Percentiles rank a stretch among this genome's conserved stretches.
Evolutionary conservation across 352 stramenopile genomes (phyloP).

Genomic region (Phytophthora pini): DNA sequence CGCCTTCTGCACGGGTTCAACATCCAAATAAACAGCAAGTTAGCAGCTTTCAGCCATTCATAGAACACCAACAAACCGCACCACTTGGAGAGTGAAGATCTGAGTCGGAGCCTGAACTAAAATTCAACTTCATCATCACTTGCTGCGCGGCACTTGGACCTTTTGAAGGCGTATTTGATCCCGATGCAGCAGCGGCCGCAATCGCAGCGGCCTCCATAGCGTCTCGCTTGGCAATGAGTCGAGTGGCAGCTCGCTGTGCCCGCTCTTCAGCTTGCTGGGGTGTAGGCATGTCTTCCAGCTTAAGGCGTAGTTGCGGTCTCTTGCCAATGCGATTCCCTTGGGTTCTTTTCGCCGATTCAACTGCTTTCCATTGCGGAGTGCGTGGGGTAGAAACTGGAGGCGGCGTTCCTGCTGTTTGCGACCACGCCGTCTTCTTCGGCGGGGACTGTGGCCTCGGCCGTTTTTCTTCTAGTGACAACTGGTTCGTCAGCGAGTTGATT

Average conservation of each 20-base stretch:
- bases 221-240: constrained; percentile 78
- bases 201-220: constrained; percentile 66
- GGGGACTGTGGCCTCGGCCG: constrained; percentile 13
- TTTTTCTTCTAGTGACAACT: constrained; percentile 67
- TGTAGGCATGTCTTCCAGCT: constrained; percentile 89
- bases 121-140: constrained; percentile 77
- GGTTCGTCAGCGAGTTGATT: constrained; percentile 43
- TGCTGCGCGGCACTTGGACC: constrained; percentile 68
- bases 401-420: constrained; percentile 15
- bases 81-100: constrained; percentile 71
- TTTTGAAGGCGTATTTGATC: constrained; percentile 13
- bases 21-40: constrained; percentile 9
- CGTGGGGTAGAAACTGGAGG: constrained; percentile 21
- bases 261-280: constrained; percentile 84
- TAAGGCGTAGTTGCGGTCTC: constrained; percentile 72
- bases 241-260: constrained; percentile 74
- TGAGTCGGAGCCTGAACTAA: constrained; percentile 75
- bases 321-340: constrained; percentile 37
- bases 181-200: constrained; percentile 33
- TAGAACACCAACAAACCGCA: constrained; percentile 27
- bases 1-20: constrained; percentile 41
- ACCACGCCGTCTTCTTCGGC: constrained; percentile 8
- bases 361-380: constrained; percentile 32
- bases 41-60: constrained; percentile 2
- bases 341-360: constrained; percentile 32